These are phyloP conservation scores for Lachancea quebecensis DNA, from an alignment of 805 yeast genomes.

Conservation along the genomic window DNA sequence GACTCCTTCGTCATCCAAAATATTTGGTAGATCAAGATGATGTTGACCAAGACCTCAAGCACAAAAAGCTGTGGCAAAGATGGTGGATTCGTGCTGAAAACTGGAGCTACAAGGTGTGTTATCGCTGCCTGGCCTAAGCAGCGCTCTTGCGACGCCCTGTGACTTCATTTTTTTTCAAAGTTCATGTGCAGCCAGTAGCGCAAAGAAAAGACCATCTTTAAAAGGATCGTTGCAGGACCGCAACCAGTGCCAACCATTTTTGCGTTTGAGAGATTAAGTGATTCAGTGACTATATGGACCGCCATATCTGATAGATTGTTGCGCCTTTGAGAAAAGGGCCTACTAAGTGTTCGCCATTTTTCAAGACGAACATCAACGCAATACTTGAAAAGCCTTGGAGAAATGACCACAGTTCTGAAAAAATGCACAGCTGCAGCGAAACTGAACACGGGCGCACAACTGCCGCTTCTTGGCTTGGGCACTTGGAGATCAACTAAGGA, in stretches of 20 bases:
- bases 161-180: neutral
- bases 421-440: slow-evolving; percentile 26
- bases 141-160: neutral
- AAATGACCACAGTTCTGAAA: slow-evolving; percentile 12
- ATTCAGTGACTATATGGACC: too few species aligned
- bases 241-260: too few species aligned
- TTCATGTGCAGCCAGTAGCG: neutral
- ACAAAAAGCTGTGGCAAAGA: slow-evolving; percentile 23
- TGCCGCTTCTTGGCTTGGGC: slow-evolving; percentile 69
- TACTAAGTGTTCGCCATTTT: too few species aligned
- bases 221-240: too few species aligned
- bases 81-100: slow-evolving; percentile 29
- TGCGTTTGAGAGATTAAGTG: too few species aligned
- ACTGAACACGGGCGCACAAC: slow-evolving; percentile 54
- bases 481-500: slow-evolving; percentile 58
- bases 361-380: too few species aligned
- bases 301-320: too few species aligned
- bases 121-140: slow-evolving; percentile 9
- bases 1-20: slow-evolving; percentile 43
- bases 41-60: slow-evolving; percentile 32
- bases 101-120: slow-evolving; percentile 27
- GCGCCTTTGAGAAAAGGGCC: too few species aligned
- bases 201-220: neutral
- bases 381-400: too few species aligned
- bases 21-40: slow-evolving; percentile 35